Evolutionary conservation across 108 stramenopile species (phyloP), one percentile per base, ranked within the genome.

Genomic region (Skeletonema potamos): DNA sequence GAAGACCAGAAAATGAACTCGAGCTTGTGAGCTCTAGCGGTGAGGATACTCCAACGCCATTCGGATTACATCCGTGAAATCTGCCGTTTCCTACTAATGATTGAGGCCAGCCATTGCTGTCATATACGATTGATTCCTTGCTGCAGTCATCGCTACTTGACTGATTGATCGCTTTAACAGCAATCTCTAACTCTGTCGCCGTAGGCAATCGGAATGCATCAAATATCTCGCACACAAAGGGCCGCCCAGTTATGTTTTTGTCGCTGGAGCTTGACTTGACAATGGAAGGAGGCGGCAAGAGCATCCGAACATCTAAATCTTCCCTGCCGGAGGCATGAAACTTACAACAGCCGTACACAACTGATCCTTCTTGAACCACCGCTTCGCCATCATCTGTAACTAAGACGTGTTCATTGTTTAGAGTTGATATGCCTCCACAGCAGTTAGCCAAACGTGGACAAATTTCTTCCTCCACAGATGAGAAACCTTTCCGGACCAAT

Each of bases 281-380:
- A 36, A 56, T 18, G 36, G 64, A 68, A 11, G 77, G 79, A 56
- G 58, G 68, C 24, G 88, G 86, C 8, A 92, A 37, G 12, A 93
- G 54, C 91, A 93, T 94, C n/a, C 92, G 70, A 11, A 96, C 96
- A 70, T 96, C 92, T 82, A 94, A 87, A 66, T 96, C 96, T 66
- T 96, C 96, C 46, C 96, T 70, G 29, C 96, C 96, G 27, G 86
- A 89, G 2, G 87, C 92, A 82, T 96, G 96, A 59, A 96, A 92
- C 63, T 92, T 92, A 51, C 71, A 73, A 86, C 84, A 83, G 9
- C 92, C 92, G 65, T 81, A 93, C 39, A 86, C 75, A 20, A 87
- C 22, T 7, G 63, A 64, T 17, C 74, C 74, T 2, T 33, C 67
- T n/a, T 29, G 64, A 33, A 54, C 63, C 7, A 12, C 20, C 24